phyloP scores from a whole-genome alignment of 176 grass and related monocot genomes.

The Elaeis guineensis region DNA sequence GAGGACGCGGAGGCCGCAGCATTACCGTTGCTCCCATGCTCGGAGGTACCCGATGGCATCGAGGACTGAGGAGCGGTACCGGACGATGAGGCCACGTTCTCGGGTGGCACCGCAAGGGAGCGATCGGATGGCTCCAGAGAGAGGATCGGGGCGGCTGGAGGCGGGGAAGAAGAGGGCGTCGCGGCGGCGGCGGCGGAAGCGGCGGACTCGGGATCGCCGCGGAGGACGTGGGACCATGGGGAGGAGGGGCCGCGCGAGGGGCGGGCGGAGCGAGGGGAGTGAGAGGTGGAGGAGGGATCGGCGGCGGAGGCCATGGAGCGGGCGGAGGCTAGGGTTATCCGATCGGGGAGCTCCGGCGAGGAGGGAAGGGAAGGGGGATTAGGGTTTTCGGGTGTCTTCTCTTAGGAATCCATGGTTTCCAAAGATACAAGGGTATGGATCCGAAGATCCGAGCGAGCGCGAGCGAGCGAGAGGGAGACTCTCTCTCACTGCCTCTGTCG shows the following conservation, averaged over 20 bases:
- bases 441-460: no score
- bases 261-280: not conserved
- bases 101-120: conserved; percentile 7
- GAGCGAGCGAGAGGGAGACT: no score
- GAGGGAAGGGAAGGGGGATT: not conserved
- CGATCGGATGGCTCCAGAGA: not conserved
- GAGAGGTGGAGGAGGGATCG: conserved; percentile 6
- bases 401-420: no score
- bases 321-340: conserved; percentile 15
- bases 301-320: conserved; percentile 1
- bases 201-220: not conserved
- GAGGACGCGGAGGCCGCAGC: conserved; percentile 9
- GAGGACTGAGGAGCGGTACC: not conserved
- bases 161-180: not conserved
- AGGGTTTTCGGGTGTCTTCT: no score
- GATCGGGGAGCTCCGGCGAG: no score
- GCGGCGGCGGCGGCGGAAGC: not conserved
- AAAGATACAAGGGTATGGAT: no score
- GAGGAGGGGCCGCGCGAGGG: not conserved
- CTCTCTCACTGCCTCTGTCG: no score
- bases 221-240: not conserved
- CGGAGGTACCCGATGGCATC: conserved; percentile 14
- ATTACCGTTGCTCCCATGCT: no score
- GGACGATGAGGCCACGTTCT: conserved; percentile 12
- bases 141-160: not conserved